These are phyloP conservation scores for Didymella lethalis DNA, from an alignment of 2,329 filamentous ascomycete species.

Conservation along the genomic window DNA sequence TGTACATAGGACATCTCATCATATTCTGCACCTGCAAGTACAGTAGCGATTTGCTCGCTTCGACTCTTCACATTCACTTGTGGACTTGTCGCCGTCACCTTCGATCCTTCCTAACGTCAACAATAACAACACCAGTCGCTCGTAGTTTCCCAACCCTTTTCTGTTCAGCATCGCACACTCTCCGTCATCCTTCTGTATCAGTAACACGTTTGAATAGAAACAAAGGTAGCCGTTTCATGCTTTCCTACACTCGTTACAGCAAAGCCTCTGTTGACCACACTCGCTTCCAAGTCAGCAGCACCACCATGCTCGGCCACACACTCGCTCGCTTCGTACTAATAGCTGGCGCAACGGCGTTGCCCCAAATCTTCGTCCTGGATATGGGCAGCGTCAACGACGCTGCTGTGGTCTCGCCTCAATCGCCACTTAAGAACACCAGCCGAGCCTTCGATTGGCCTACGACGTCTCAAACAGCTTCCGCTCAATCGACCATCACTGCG, in stretches of 20 bases:
- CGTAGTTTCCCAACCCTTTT: background rate
- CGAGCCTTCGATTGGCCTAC: background rate
- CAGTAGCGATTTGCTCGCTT: constrained; percentile 15
- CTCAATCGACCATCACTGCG: background rate
- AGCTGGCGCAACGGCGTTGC: background rate
- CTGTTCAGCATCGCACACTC: background rate
- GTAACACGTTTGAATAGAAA: background rate
- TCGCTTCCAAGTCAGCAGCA: constrained; percentile 1
- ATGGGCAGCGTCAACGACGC: constrained; percentile 4
- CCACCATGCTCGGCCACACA: constrained; percentile 3
- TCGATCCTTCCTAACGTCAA: background rate
- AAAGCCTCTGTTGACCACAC: background rate
- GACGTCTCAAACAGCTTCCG: background rate
- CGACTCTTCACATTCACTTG: constrained; percentile 14
- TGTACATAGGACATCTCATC: constrained; percentile 28
- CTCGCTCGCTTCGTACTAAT: background rate
- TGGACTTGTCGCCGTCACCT: constrained; percentile 2
- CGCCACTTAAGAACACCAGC: background rate
- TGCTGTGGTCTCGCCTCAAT: background rate
- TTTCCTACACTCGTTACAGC: constrained; percentile 3
- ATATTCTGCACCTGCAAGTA: constrained; percentile 11
- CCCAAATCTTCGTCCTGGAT: constrained; percentile 11
- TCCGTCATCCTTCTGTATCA: background rate
- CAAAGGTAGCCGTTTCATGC: constrained; percentile 2
- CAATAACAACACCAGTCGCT: constrained; percentile 1